phyloP scores from a whole-genome alignment of 805 yeast species.

The Lachancea meyersii region DNA sequence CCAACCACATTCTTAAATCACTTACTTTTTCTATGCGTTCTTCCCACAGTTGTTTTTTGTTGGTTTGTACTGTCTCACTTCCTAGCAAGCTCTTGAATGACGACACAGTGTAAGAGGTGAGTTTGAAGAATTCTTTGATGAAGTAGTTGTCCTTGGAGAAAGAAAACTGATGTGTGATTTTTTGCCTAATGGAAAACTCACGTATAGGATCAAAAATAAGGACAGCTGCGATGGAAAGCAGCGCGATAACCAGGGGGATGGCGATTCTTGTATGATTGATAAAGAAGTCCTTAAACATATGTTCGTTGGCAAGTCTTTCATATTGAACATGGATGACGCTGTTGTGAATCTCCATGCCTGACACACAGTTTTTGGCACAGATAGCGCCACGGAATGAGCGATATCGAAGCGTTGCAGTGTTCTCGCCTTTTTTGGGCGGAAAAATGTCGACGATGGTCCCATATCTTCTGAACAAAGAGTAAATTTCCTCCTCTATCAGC shows the following conservation, averaged over 20 bases:
- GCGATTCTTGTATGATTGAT: conserved; percentile 75
- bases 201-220: conserved; percentile 90
- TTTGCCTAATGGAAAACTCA: conserved; percentile 66
- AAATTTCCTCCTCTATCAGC: conserved; percentile 72
- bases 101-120: conserved; percentile 35
- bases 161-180: conserved; percentile 56
- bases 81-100: conserved; percentile 35
- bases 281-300: conserved; percentile 50
- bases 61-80: conserved; percentile 25
- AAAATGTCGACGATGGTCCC: conserved; percentile 74
- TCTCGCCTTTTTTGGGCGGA: conserved; percentile 45
- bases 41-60: conserved; percentile 47
- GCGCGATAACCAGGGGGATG: conserved; percentile 71
- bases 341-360: conserved; percentile 62
- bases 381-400: conserved; percentile 60
- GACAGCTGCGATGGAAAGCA: conserved; percentile 76
- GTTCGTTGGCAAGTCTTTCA: conserved; percentile 48
- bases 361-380: conserved; percentile 83
- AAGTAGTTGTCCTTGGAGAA: conserved; percentile 41
- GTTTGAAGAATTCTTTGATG: conserved; percentile 32
- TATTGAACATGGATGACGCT: conserved; percentile 72
- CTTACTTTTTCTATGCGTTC: conserved; percentile 64
- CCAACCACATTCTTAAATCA: conserved; percentile 69
- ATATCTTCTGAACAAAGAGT: conserved; percentile 76
- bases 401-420: conserved; percentile 52